Conservation (phyloP, 2,329 filamentous ascomycete species). For the Dactylellina cionopaga region DNA sequence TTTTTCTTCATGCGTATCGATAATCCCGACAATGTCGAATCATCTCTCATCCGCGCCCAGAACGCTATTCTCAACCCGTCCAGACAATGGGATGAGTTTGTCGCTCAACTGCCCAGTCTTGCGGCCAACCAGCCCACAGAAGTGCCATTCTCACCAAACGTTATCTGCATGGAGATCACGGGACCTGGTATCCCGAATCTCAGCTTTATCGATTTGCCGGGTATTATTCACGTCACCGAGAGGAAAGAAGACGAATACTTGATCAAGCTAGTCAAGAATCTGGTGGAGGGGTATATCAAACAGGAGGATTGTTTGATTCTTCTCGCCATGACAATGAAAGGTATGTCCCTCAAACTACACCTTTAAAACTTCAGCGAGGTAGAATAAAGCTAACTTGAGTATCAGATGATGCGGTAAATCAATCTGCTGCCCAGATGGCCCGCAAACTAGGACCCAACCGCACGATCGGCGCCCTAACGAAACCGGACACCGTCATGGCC, state of each 20-base stretch:
- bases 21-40: conserved; percentile 54
- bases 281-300: conserved; percentile 56
- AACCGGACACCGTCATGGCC: conserved; percentile 55
- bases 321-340: conserved; percentile 57
- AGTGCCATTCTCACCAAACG: conserved; percentile 57
- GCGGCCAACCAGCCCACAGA: conserved; percentile 41
- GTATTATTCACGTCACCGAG: conserved; percentile 57
- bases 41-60: conserved; percentile 55
- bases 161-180: conserved; percentile 57
- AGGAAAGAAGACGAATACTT: conserved; percentile 56
- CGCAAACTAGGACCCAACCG: conserved; percentile 55
- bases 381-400: conserved; percentile 13
- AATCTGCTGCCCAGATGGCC: conserved; percentile 56
- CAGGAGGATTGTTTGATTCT: conserved; percentile 56
- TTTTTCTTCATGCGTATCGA: conserved; percentile 52
- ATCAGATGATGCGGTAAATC: conserved; percentile 56
- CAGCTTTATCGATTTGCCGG: conserved; percentile 57
- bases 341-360: conserved; percentile 18
- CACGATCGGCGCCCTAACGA: conserved; percentile 56
- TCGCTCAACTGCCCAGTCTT: conserved; percentile 7
- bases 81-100: conserved; percentile 54
- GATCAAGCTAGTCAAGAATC: conserved; percentile 55
- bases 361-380: too few species aligned
- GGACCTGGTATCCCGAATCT: conserved; percentile 56
- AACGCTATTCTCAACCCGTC: conserved; percentile 55